Evolutionary conservation across 148 eudicot species (phyloP).

Genomic region (Silene uniflora): DNA sequence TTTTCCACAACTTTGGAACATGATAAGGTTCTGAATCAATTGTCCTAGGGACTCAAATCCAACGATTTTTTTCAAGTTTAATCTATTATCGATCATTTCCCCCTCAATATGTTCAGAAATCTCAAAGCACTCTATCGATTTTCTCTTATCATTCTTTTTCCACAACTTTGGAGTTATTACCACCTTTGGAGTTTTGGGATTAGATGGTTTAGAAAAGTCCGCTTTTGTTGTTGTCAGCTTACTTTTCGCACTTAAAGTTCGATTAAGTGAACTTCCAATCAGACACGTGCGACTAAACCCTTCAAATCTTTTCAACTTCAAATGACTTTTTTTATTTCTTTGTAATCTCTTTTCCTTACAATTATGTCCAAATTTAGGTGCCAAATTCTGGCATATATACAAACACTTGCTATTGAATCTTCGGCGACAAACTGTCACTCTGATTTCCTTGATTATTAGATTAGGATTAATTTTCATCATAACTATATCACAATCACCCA

Average conservation of each 20-base stretch:
- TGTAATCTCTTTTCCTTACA: slow-evolving; percentile 7
- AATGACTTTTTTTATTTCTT: slow-evolving; percentile 3
- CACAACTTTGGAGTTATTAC: not conserved
- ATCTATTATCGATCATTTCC: not conserved
- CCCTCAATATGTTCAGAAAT: not conserved
- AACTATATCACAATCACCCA: too few relatives aligned
- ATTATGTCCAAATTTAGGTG: not conserved
- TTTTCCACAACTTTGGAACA: not conserved
- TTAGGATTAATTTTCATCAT: not conserved
- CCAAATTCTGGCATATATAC: slow-evolving; percentile 3
- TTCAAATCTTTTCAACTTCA: not conserved
- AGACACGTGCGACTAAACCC: slow-evolving; percentile 2
- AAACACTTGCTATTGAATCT: slow-evolving; percentile 4
- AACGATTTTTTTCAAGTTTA: not conserved
- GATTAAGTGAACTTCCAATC: not conserved
- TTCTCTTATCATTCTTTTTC: not conserved
- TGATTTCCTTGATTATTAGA: too few relatives aligned
- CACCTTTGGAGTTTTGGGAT: too few relatives aligned
- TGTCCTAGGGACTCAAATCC: not conserved
- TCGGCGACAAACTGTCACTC: slow-evolving; percentile 9
- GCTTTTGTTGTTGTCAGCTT: too few relatives aligned
- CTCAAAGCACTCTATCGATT: not conserved
- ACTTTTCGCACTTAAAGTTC: slow-evolving; percentile 1
- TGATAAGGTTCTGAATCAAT: not conserved
- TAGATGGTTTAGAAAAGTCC: too few relatives aligned